Base-by-base conservation (phyloP, 1,139 yeast genomes). In the Geotrichum armillariae region DNA sequence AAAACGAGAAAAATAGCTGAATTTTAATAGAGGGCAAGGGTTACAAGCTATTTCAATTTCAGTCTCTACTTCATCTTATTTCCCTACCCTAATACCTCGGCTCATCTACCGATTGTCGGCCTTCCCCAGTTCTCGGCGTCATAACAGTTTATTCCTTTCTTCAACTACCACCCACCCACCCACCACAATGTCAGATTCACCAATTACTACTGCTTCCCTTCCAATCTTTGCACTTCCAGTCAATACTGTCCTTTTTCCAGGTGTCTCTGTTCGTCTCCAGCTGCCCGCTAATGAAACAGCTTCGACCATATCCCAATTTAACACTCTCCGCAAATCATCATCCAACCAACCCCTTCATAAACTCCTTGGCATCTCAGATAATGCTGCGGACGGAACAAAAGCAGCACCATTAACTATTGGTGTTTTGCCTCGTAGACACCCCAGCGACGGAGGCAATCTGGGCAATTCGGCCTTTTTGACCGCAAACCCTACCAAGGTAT, bases 221-320 rank as follows among this genome's bases (percentile, higher is more conserved):
- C 53, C 54, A 14, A 47, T 54, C 7, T 48, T 54, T 38, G 39
- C 53, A 14, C 52, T 51, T 12, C 58, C 54, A 25, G 41, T 33
- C 14, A 36, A 48, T 32, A 46, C 54, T 14, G 58, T 56, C 22
- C 52, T 59, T 31, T 53, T 57, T 36, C 62, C 62, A 2, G 59
- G 58, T n/a, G 53, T 57, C 23, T 42, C 56, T 18, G 41, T 56
- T 12, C 52, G 57, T 16, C 44, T 53, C 16, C 33, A 21, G 33
- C 36, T 53, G n/a, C 12, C 52, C 17, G 37, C 47, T 7, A 47
- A 36, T 11, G 56, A 53, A 20, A 52, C 53, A 33, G 41, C 53
- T 14, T 41, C 48, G 11, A 32, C 49, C 21, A 32, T 52, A 17
- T 18, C 47, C 6, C 39, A 39, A 5, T 39, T 50, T 20, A 27